Percentiles rank a stretch among this genome's conserved stretches.
Evolutionary conservation across 805 yeast species (phyloP).

Genomic region (Clavispora asparagi): DNA sequence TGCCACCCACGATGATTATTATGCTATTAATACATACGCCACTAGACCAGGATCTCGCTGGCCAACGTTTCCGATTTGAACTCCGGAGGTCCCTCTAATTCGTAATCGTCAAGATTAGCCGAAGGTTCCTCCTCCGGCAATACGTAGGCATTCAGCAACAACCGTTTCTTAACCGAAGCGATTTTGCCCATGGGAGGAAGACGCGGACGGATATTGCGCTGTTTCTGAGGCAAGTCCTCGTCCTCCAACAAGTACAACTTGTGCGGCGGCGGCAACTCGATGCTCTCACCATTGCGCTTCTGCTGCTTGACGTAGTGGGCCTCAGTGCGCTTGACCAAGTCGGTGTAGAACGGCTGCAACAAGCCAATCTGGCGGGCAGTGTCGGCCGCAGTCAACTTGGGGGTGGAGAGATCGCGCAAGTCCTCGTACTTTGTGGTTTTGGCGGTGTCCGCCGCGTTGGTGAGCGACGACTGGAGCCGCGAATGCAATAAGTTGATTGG

Average conservation of each 20-base stretch:
- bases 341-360: constrained; percentile 48
- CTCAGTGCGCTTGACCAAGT: constrained; percentile 39
- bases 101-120: constrained; percentile 1
- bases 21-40: not conserved
- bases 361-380: constrained; percentile 52
- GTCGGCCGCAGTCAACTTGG: constrained; percentile 47
- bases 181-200: constrained; percentile 91
- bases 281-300: constrained; percentile 35
- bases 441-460: constrained; percentile 38
- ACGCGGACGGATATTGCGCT: constrained; percentile 67
- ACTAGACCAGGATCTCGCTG: not conserved
- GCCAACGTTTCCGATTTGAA: not conserved
- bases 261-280: constrained; percentile 35
- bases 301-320: constrained; percentile 36
- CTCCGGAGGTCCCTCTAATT: not conserved
- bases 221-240: constrained; percentile 78
- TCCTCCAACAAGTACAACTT: constrained; percentile 57
- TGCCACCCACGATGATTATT: not conserved
- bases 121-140: constrained; percentile 9
- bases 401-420: constrained; percentile 50
- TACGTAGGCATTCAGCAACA: constrained; percentile 27
- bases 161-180: constrained; percentile 59
- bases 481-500: constrained; percentile 88
- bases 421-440: constrained; percentile 60
- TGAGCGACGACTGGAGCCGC: constrained; percentile 55